Evolutionary conservation across 805 yeast species (phyloP), one percentile per base, ranked within the genome.

Genomic region (Barnettozyma wickerhamii): DNA sequence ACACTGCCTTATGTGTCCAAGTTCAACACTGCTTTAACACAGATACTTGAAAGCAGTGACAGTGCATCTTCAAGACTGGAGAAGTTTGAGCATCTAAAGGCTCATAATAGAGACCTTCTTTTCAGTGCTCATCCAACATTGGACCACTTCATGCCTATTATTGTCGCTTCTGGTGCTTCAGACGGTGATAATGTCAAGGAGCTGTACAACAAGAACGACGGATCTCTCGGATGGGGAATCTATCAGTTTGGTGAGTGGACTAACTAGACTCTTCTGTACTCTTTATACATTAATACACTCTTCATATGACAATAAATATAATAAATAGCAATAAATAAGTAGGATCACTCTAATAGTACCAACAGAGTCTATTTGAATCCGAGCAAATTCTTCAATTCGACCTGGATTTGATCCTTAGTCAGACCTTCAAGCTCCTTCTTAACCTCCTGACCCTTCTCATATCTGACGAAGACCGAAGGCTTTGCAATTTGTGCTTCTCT

Each of bases 381-480:
- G 34, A 53, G 27, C 35, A 52, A 24, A 5, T 27, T 33, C 30
- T 55, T 53, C 43, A 59, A 35, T 35, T 53, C 52, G 5, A 37
- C 18, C 19, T 56, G 55, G 33, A 58, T 58, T 33, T 49, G 52
- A 1, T 35, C 24, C 29, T 47, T 47, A 35, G 47, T 46, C 52
- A 66, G 51, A 3, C 70, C 71, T 14, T 65, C 64, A 51, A 68
- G 55, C 21, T 51, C 56, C 47, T 52, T 63, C 50, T 58, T 64
- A 21, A 55, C 49, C 41, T 64, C 68, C 33, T 42, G 49, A 3
- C 68, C 68, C 49, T 56, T 53, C 28, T 61, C 87, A 46, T 80
- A 80, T 59, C 95, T 77, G 28, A 90, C 85, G 44, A 77, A 83
- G 39, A 85, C 74, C 35, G 80, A 71, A 30, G 95, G 95, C 37